These are phyloP conservation scores for Didymella keratinophila DNA, from an alignment of 2,329 filamentous ascomycete genomes.

Conservation along the genomic window DNA sequence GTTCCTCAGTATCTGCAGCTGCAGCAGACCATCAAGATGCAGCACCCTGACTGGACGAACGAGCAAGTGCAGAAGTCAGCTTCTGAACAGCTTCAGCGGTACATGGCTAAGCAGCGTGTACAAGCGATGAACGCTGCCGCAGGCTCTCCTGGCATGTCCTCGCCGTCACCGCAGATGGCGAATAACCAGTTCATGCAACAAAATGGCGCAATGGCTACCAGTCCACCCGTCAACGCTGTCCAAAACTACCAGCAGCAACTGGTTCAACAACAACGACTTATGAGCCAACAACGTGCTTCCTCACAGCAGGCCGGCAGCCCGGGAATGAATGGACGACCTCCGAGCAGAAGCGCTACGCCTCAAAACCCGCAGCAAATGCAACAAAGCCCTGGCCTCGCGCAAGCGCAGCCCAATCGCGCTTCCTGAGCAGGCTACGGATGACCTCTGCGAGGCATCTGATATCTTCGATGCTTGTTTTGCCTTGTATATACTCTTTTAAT, in stretches of 20 bases:
- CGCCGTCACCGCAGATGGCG: constrained; percentile 42
- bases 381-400: constrained; percentile 46
- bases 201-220: constrained; percentile 41
- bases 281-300: constrained; percentile 40
- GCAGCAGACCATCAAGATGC: constrained; percentile 43
- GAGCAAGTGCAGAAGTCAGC: constrained; percentile 47
- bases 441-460: constrained; percentile 29
- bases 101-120: constrained; percentile 44
- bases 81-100: constrained; percentile 45
- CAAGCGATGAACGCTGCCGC: constrained; percentile 50
- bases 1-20: constrained; percentile 46
- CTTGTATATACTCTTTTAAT: constrained; percentile 45
- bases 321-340: constrained; percentile 40
- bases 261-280: constrained; percentile 49
- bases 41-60: constrained; percentile 48
- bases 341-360: constrained; percentile 51
- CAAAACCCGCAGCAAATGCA: constrained; percentile 47
- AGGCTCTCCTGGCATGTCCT: constrained; percentile 42
- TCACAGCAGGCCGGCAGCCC: constrained; percentile 45
- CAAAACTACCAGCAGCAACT: constrained; percentile 50
- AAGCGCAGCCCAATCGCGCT: constrained; percentile 37
- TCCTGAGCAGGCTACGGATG: constrained; percentile 16
- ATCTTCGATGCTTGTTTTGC: constrained; percentile 27
- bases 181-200: constrained; percentile 47
- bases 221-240: constrained; percentile 45